These are phyloP conservation scores for Kwoniella dejecticola DNA, from an alignment of 768 basidiomycete species.

Conservation along the genomic window DNA sequence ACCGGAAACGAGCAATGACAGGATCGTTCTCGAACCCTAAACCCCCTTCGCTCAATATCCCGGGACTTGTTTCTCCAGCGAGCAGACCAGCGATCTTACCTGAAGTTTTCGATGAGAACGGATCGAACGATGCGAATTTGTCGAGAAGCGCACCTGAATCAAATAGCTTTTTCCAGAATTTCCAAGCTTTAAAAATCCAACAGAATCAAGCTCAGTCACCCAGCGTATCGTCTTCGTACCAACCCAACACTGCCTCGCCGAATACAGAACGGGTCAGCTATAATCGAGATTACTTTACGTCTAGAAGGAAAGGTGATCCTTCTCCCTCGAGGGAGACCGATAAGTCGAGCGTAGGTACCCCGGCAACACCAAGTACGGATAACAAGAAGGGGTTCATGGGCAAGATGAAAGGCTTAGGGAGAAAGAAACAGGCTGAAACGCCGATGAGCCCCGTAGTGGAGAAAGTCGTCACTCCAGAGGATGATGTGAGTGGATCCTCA, in stretches of 20 bases:
- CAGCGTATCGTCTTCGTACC: conserved; percentile 12
- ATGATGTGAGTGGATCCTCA: conserved; percentile 29
- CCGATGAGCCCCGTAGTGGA: conserved; percentile 39
- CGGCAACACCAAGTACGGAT: conserved; percentile 35
- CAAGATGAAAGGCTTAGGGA: conserved; percentile 67
- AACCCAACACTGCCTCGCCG: conserved; percentile 25
- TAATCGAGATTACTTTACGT: conserved; percentile 53
- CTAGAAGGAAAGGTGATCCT: conserved; percentile 20
- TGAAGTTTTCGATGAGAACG: conserved; percentile 34
- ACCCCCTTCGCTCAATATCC: conserved; percentile 54
- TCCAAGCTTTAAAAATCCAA: conserved; percentile 50
- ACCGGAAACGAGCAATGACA: conserved; percentile 49
- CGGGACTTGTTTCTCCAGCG: conserved; percentile 66
- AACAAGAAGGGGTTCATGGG: conserved; percentile 65
- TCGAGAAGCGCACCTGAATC: conserved; percentile 42
- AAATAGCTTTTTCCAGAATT: conserved; percentile 29
- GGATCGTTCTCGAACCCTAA: conserved; percentile 31
- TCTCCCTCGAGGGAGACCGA: conserved; percentile 21
- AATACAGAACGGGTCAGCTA: conserved; percentile 18
- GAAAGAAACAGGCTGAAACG: conserved; percentile 39
- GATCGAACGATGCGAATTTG: neutral
- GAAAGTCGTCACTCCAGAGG: conserved; percentile 27
- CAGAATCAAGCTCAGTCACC: conserved; percentile 58
- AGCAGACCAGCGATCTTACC: conserved; percentile 58
- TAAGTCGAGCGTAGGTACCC: conserved; percentile 28